A percentile compares a stretch with the other conserved stretches of the same genome.
phyloP scores from a whole-genome alignment of 805 yeast genomes.

The Ogataea haglerorum region DNA sequence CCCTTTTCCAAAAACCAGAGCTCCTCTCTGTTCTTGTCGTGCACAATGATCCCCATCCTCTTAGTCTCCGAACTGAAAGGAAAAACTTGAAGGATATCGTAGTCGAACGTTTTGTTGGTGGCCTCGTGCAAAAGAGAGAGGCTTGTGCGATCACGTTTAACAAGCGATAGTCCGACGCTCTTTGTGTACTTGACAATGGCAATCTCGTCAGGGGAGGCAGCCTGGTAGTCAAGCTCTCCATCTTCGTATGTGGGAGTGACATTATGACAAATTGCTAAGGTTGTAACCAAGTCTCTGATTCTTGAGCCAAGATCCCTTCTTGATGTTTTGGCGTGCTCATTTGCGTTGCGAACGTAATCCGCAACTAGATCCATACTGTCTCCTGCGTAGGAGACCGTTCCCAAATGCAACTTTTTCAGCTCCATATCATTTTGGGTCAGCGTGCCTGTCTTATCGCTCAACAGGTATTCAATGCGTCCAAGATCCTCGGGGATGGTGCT shows the following conservation, averaged over 20 bases:
- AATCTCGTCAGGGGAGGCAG: conserved; percentile 97
- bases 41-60: conserved; percentile 89
- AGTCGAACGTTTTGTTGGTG: conserved; percentile 49
- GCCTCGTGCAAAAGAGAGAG: conserved; percentile 65
- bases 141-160: conserved; percentile 76
- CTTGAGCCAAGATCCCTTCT: conserved; percentile 71
- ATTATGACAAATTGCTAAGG: conserved; percentile 93
- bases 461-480: conserved; percentile 89
- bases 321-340: conserved; percentile 32
- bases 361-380: conserved; percentile 89
- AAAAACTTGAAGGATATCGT: conserved; percentile 74
- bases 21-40: conserved; percentile 60
- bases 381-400: conserved; percentile 86
- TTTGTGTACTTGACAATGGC: conserved; percentile 95
- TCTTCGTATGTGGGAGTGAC: conserved; percentile 91
- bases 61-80: conserved; percentile 96
- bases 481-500: conserved; percentile 97
- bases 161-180: conserved; percentile 73
- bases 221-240: conserved; percentile 79
- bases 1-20: conserved; percentile 89
- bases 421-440: conserved; percentile 98
- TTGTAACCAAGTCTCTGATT: conserved; percentile 75
- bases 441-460: conserved; percentile 96
- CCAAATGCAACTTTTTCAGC: conserved; percentile 86
- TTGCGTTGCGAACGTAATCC: conserved; percentile 49